A percentile compares a stretch with the other conserved stretches of the same genome.
Evolutionary conservation across 805 yeast species (phyloP).

Genomic region (Ogataea saltuana): DNA sequence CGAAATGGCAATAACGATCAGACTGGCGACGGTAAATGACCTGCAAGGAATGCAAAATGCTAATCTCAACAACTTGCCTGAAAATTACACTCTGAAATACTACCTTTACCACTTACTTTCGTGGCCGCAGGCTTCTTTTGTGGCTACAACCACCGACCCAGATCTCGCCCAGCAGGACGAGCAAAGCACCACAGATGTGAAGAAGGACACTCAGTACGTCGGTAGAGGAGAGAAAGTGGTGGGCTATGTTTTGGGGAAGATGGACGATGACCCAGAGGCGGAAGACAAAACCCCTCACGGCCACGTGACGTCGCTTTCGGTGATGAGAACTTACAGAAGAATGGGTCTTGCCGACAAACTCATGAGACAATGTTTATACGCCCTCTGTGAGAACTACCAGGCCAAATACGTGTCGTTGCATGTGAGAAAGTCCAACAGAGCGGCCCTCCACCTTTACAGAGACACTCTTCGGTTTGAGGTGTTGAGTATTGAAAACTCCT

Average conservation of each 20-base stretch:
- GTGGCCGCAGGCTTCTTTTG: conserved; percentile 98
- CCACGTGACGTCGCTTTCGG: conserved; percentile 90
- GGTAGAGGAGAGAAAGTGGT: conserved; percentile 75
- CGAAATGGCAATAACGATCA: conserved; percentile 77
- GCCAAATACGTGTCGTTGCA: conserved; percentile 88
- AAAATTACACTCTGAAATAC: conserved; percentile 88
- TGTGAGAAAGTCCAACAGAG: conserved; percentile 89
- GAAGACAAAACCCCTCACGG: conserved; percentile 78
- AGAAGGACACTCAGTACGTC: conserved; percentile 50
- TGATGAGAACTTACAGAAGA: conserved; percentile 92
- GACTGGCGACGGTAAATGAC: conserved; percentile 85
- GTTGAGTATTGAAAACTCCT: conserved; percentile 76
- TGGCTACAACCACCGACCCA: conserved; percentile 78
- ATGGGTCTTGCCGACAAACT: conserved; percentile 92
- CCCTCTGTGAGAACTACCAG: conserved; percentile 76
- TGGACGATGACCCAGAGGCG: conserved; percentile 83
- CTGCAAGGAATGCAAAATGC: conserved; percentile 96
- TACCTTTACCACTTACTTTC: conserved; percentile 91
- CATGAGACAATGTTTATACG: conserved; percentile 78
- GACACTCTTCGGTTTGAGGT: conserved; percentile 85
- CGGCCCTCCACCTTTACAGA: conserved; percentile 88
- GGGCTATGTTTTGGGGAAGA: conserved; percentile 94
- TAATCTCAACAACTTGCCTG: conserved; percentile 88
- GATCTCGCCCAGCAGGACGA: conserved; percentile 31
- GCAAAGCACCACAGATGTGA: conserved; percentile 16